A percentile compares a stretch with the other conserved stretches of the same genome.
These are phyloP conservation scores for Colletotrichum sublineola DNA, from an alignment of 2,329 filamentous ascomycete genomes.

Conservation along the genomic window DNA sequence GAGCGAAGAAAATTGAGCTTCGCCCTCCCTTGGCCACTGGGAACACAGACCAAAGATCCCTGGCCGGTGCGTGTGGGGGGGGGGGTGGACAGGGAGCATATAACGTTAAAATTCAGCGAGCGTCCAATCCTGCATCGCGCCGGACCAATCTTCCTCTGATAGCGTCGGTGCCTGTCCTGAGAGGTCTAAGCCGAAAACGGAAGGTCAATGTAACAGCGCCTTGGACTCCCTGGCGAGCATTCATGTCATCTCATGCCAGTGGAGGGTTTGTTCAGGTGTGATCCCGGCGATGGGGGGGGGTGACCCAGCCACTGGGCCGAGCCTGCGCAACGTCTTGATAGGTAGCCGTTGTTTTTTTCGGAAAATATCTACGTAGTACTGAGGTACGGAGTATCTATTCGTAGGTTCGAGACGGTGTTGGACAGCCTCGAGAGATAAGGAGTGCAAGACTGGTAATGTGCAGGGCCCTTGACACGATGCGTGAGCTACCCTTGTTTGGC, in stretches of 20 bases:
- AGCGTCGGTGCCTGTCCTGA: constrained; percentile 7
- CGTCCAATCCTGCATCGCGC: constrained; percentile 10
- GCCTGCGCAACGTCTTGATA: background rate
- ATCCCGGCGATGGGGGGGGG: constrained; percentile 9
- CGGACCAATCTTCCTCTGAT: constrained; percentile 15
- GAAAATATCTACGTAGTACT: background rate
- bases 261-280: background rate
- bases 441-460: background rate
- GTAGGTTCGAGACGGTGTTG: background rate
- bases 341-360: background rate
- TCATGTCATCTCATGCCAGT: background rate
- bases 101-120: constrained; percentile 37
- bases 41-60: constrained; percentile 1
- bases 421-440: constrained; percentile 6
- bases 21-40: background rate
- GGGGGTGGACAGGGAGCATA: constrained; percentile 24
- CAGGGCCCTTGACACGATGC: background rate
- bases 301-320: background rate
- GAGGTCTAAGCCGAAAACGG: constrained; percentile 29
- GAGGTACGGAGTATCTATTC: background rate
- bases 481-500: constrained; percentile 30
- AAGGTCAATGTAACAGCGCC: constrained; percentile 24
- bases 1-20: background rate
- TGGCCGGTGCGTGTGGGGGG: constrained; percentile 12
- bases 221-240: constrained; percentile 13